phyloP scores from a whole-genome alignment of 495 filamentous ascomycete genomes.

The Aspergillus kassunensis region DNA sequence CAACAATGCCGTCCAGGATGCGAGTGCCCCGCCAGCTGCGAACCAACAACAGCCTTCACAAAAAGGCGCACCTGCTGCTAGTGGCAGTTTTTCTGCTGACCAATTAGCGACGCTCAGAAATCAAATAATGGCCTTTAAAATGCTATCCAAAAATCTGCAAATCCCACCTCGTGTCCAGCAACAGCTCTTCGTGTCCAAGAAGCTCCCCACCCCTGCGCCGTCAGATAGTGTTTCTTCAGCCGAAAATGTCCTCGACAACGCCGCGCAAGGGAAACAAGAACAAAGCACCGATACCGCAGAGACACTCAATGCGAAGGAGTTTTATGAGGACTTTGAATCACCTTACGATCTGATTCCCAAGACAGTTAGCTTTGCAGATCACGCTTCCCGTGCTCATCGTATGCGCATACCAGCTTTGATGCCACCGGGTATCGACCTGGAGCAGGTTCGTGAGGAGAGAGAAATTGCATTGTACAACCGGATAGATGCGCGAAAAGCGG shows the following conservation, averaged over 20 bases:
- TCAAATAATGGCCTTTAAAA: constrained; percentile 80
- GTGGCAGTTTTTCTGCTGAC: constrained; percentile 59
- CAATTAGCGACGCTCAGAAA: constrained; percentile 67
- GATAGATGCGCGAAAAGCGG: constrained; percentile 73
- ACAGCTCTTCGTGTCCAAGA: constrained; percentile 68
- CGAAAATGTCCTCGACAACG: constrained; percentile 49
- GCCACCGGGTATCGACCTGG: constrained; percentile 75
- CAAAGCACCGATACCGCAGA: constrained; percentile 32
- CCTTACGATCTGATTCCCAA: constrained; percentile 56
- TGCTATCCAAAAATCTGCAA: constrained; percentile 72
- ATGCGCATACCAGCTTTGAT: constrained; percentile 80
- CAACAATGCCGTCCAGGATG: constrained; percentile 29
- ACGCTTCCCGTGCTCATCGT: constrained; percentile 65
- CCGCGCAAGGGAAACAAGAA: constrained; percentile 32
- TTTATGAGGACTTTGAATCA: constrained; percentile 61
- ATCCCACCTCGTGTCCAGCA: constrained; percentile 71
- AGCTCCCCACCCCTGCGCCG: constrained; percentile 55
- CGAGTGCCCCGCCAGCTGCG: constrained; percentile 20
- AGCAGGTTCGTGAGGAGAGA: constrained; percentile 75
- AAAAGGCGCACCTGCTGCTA: constrained; percentile 36
- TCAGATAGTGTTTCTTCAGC: constrained; percentile 54
- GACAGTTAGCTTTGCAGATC: constrained; percentile 74
- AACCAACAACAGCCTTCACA: constrained; percentile 29
- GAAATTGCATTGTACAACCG: constrained; percentile 87
- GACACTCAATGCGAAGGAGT: constrained; percentile 33